A percentile compares a stretch with the other conserved stretches of the same genome.
Evolutionary conservation across 2,329 filamentous ascomycete species (phyloP).

Genomic region (Colletotrichum neosansevieriae): DNA sequence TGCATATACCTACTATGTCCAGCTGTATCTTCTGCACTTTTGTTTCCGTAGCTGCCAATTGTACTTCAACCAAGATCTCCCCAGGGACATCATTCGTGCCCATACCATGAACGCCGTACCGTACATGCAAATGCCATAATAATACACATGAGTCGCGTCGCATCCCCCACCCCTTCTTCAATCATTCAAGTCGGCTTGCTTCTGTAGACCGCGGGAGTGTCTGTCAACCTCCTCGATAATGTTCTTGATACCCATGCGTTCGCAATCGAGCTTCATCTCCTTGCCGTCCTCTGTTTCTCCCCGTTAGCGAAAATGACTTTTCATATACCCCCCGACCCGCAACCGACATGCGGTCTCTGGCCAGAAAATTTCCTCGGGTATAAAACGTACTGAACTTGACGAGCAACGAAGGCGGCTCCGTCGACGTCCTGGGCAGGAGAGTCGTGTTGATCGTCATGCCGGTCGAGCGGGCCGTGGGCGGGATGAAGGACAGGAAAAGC

Average conservation of each 20-base stretch:
- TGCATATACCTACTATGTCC: not conserved
- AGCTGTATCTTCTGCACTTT: not conserved
- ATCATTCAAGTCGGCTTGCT: constrained; percentile 82
- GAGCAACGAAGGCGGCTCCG: constrained; percentile 75
- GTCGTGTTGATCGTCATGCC: constrained; percentile 84
- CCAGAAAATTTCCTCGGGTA: not conserved
- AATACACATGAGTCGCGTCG: constrained; percentile 11
- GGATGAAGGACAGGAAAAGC: constrained; percentile 87
- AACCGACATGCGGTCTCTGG: too few species aligned
- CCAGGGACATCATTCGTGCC: constrained; percentile 26
- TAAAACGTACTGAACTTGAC: constrained; percentile 85
- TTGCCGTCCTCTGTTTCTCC: constrained; percentile 83
- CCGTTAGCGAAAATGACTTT: too few species aligned
- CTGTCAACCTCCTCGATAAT: constrained; percentile 90
- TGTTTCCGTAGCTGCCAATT: constrained; percentile 13
- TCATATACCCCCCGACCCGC: too few species aligned
- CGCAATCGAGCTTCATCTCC: constrained; percentile 84
- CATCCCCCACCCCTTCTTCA: constrained; percentile 23
- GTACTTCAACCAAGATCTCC: constrained; percentile 28
- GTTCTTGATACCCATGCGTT: constrained; percentile 85
- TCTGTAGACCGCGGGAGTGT: constrained; percentile 84
- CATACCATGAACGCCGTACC: constrained; percentile 35
- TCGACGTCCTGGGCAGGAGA: constrained; percentile 77
- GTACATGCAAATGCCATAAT: constrained; percentile 36
- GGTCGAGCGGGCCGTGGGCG: constrained; percentile 78